A percentile compares a stretch with the other conserved stretches of the same genome.
Conservation (phyloP, 2,329 filamentous ascomycete species). For the Stromatinia cepivora region DNA sequence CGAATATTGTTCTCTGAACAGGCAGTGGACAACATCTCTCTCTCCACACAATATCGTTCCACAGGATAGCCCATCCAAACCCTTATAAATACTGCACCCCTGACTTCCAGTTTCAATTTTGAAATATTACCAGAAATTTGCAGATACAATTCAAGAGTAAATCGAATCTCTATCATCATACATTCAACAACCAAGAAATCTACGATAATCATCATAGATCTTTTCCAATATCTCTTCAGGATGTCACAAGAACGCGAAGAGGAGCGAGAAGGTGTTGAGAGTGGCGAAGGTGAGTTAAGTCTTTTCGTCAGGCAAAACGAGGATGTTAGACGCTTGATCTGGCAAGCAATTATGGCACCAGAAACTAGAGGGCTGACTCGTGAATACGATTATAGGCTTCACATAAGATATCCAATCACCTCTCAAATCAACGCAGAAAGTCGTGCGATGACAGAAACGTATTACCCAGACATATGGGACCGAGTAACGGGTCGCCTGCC, state of each 20-base stretch:
- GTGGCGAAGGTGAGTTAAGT: background rate
- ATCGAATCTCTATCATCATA: background rate
- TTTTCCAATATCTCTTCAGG: background rate
- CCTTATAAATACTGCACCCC: background rate
- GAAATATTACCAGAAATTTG: background rate
- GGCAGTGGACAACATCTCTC: background rate
- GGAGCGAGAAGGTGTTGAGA: background rate
- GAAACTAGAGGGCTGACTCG: background rate
- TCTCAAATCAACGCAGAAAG: background rate
- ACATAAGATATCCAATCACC: background rate
- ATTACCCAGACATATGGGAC: background rate
- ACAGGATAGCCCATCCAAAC: no score
- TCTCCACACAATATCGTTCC: no score
- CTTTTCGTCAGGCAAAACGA: background rate
- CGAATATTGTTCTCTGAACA: background rate
- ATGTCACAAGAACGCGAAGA: background rate
- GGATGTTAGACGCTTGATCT: background rate
- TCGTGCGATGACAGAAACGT: background rate
- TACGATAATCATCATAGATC: background rate
- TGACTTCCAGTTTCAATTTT: no score
- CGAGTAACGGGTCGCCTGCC: no score
- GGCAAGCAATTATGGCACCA: background rate
- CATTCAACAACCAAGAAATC: background rate
- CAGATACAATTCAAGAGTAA: background rate
- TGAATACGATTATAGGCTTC: background rate